Base-by-base conservation (phyloP, 495 filamentous ascomycete genomes). In the Delitschia confertaspora region DNA sequence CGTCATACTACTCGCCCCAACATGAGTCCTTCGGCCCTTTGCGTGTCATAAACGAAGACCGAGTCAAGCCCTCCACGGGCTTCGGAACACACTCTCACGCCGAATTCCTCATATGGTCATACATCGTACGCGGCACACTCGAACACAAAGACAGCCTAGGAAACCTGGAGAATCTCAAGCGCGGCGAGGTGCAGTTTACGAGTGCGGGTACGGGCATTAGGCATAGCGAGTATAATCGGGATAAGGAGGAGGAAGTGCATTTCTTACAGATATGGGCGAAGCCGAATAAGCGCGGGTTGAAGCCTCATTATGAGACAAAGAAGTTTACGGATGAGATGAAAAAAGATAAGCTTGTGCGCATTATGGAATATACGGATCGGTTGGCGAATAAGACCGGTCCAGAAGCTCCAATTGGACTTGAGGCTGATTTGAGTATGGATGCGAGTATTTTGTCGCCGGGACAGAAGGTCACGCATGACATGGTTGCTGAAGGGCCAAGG, bases 181-280 rank as follows among this genome's bases (percentile, higher is more conserved):
- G 83, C 19, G 83, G 83, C 14, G 83, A 88, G 58, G 81, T 88
- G 20, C 84, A 88, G 59, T 88, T 88, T 59, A 88, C 83, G 3
- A 85, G 78, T 10, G 83, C 80, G 21, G 84, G 83, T 32, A 83
- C 71, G 23, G 75, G 83, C 27, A 85, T 91, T 54, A 73, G 80
- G 18, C 83, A 91, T 56, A 76, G 71, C 10, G 84, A 91, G 64
- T 73, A 77, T 56, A 87, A 85, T 61, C 79, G 87, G 54, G 69
- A 78, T 51, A 55, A 61, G 11, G 62, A 65, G 30, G 73, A 82
- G 19, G 67, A 76, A 9, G 79, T 83, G 13, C 83, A 89, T 56
- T 87, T 88, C 59, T 67, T 88, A 16, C 83, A 88, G 62, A 88
- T 88, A 47, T 88, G 82, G 83, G 83, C 74, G 2, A 60, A 80